These are phyloP conservation scores for Gossypium stocksii DNA, from an alignment of 345 rosid species.

Conservation along the genomic window DNA sequence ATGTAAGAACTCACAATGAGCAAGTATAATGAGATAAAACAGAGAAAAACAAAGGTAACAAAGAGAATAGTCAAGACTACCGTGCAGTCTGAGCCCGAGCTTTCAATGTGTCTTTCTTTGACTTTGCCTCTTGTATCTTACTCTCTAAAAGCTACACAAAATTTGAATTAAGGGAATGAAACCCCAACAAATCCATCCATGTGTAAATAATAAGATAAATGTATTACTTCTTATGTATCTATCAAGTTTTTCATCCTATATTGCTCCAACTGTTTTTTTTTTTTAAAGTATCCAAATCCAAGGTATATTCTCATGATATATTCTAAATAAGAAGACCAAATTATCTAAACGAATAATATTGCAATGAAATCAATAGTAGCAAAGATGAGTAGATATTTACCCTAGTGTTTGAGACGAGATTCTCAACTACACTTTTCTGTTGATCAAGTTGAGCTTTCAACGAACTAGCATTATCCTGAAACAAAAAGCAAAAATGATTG, in stretches of 20 bases:
- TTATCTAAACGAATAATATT: not conserved
- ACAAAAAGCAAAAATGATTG: not conserved
- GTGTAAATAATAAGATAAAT: slow-evolving; percentile 1
- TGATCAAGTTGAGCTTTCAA: slow-evolving; percentile 70
- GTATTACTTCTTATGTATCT: not conserved
- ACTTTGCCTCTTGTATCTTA: slow-evolving; percentile 95
- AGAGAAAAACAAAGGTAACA: not conserved
- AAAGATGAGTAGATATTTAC: slow-evolving; percentile 27
- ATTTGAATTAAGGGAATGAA: slow-evolving; percentile 20
- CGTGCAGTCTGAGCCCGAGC: slow-evolving; percentile 84
- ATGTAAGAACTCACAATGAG: slow-evolving; percentile 7
- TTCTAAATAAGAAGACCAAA: not conserved
- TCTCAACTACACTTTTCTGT: slow-evolving; percentile 59
- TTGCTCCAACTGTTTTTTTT: no score
- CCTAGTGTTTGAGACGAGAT: slow-evolving; percentile 73
- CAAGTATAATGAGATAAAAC: not conserved
- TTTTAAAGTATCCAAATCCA: not conserved
- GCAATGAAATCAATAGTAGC: not conserved
- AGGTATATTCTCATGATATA: not conserved
- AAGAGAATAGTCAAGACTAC: slow-evolving; percentile 30
- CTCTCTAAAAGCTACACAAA: slow-evolving; percentile 81
- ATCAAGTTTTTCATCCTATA: no score
- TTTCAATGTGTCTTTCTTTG: slow-evolving; percentile 93
- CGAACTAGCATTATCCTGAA: slow-evolving; percentile 59
- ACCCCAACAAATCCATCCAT: slow-evolving; percentile 19